Conservation (phyloP, 208 protist species). For the Trypanosoma brucei region DNA sequence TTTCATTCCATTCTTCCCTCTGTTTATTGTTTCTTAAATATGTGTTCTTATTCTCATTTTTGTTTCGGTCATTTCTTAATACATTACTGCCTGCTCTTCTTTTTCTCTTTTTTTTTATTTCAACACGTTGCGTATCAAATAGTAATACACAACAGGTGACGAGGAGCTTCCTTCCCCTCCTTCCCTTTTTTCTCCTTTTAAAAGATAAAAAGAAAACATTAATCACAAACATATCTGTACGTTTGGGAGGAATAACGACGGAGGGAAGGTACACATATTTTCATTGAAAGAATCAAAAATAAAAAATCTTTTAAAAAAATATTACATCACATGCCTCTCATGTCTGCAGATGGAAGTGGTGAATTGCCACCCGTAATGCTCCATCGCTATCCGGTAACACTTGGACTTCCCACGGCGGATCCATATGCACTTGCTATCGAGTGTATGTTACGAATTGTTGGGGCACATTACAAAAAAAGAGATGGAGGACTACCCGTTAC, state of each 20-base stretch:
- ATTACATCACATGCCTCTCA: too few species aligned
- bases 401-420: conserved; percentile 67
- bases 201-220: too few species aligned
- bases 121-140: conserved; percentile 7
- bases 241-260: neutral
- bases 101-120: conserved; percentile 14
- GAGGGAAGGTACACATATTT: neutral
- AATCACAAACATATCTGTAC: conserved; percentile 1
- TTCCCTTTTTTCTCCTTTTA: conserved; percentile 11
- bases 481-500: conserved; percentile 43
- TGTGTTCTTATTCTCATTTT: conserved; percentile 14
- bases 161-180: neutral
- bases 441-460: conserved; percentile 53
- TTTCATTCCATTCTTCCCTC: too few species aligned
- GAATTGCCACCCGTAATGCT: conserved; percentile 15
- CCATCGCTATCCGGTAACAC: conserved; percentile 20
- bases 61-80: conserved; percentile 2
- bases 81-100: neutral
- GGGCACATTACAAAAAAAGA: conserved; percentile 34
- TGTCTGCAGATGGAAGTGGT: too few species aligned
- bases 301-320: neutral
- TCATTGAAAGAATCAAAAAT: neutral
- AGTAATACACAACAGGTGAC: too few species aligned
- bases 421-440: conserved; percentile 65
- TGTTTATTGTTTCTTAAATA: neutral